Base-by-base conservation (phyloP, 768 basidiomycete genomes). In the Gyrodon lividus region DNA sequence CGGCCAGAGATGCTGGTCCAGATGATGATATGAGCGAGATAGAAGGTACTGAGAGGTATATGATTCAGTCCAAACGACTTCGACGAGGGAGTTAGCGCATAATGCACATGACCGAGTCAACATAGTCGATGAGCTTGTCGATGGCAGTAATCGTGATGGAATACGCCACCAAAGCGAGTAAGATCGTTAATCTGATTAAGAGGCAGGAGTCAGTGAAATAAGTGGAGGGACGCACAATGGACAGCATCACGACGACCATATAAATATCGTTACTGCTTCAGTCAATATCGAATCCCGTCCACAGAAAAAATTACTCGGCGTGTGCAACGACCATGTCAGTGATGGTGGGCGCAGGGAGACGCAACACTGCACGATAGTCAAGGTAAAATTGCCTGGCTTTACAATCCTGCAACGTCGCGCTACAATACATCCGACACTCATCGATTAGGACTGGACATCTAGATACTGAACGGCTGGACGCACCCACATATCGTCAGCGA, bases 401-500 rank as follows among this genome's bases (percentile, higher is more conserved):
- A 35, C n/a, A 35, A 35, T n/a, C 16, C 13, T 37, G 6, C 4
- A 37, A 4, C 17, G 16, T n/a, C 17, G 35, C 6, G 16, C n/a
- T 17, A 10, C 5, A 37, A 19, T n/a, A 37, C 10, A 19, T 6
- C 8, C 35, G 17, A 16, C 16, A 4, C 14, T 10, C 14, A 39
- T 19, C 10, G 2, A 35, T 59, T 39, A 59, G 30, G 16, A 14
- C 2, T 1, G 8, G 40, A 12, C 30, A 19, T 43, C 39, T 14
- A 20, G 4, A 43, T 16, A 17, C 12, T 35, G 8, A 13, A 20
- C n/a, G 2, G 8, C 8, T 6, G 22, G 34, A 63, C 57, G 34
- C 43, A 65, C 62, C 54, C 41, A 6, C 10, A 37, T 22, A 33
- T 5, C 14, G 14, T 13, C 9, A 8, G 6, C 0, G 14, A 44